These are phyloP conservation scores for Podosphaera xanthii DNA, from an alignment of 2,329 filamentous ascomycete species.

Conservation along the genomic window DNA sequence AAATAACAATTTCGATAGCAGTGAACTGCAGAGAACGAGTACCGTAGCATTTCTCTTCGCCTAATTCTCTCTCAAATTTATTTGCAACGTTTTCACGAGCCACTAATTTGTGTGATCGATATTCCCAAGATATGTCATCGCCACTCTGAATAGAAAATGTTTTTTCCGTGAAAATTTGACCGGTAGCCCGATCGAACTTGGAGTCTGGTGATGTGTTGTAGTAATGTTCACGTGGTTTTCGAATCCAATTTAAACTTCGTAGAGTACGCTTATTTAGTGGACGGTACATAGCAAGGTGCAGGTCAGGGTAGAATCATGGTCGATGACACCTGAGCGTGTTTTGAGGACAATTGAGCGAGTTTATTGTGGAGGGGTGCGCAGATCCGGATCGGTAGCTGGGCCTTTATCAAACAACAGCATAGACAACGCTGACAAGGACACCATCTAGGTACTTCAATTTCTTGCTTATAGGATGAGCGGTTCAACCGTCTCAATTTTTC, in stretches of 20 bases:
- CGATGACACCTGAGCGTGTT: neutral
- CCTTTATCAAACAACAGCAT: neutral
- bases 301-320: neutral
- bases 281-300: neutral
- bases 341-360: constrained; percentile 1
- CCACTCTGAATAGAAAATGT: constrained; percentile 5
- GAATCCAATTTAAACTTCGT: neutral
- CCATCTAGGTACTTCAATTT: neutral
- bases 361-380: neutral
- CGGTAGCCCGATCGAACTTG: constrained; percentile 12
- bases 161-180: constrained; percentile 13
- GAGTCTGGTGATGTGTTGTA: neutral
- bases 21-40: constrained; percentile 8
- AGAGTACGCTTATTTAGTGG: neutral
- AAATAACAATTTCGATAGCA: constrained; percentile 8
- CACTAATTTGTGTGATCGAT: neutral
- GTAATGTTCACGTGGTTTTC: neutral
- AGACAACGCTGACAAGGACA: neutral
- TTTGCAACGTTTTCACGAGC: neutral
- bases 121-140: constrained; percentile 9
- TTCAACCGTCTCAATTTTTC: neutral
- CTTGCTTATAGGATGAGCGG: neutral
- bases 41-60: constrained; percentile 4
- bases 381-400: neutral
- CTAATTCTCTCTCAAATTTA: constrained; percentile 3